These are phyloP conservation scores for Kodamaea sp. DNA, from an alignment of 1,139 yeast genomes.

Conservation along the genomic window DNA sequence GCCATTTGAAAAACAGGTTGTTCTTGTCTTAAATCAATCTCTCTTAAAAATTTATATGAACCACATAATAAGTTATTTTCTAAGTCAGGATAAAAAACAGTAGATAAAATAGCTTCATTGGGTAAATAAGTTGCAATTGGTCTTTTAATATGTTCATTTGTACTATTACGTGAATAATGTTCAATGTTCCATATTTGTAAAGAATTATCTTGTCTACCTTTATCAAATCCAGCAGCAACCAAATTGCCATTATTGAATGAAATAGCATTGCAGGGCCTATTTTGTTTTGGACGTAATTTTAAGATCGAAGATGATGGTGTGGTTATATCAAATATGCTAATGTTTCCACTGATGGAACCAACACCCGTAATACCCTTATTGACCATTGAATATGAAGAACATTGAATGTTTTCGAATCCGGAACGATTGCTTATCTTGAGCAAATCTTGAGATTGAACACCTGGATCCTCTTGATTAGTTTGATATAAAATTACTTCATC, in stretches of 20 bases:
- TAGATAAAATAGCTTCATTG: conserved; percentile 70
- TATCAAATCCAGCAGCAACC: conserved; percentile 77
- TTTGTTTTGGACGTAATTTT: conserved; percentile 59
- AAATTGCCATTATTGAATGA: conserved; percentile 64
- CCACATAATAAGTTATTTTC: conserved; percentile 64
- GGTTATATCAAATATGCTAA: conserved; percentile 60
- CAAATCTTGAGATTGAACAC: conserved; percentile 36
- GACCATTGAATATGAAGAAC: conserved; percentile 60
- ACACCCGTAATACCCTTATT: conserved; percentile 63
- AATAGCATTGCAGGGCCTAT: conserved; percentile 71
- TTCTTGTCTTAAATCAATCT: conserved; percentile 70
- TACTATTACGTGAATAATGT: conserved; percentile 43
- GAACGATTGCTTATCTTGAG: conserved; percentile 48
- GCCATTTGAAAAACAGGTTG: conserved; percentile 72
- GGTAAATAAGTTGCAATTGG: conserved; percentile 63
- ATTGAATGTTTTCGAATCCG: conserved; percentile 71
- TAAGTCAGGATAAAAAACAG: conserved; percentile 62
- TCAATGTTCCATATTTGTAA: conserved; percentile 81
- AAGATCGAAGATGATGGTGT: conserved; percentile 35
- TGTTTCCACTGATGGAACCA: conserved; percentile 70
- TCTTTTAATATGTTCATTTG: conserved; percentile 44
- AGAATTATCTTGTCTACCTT: conserved; percentile 74
- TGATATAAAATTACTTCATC: conserved; percentile 64
- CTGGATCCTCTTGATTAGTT: conserved; percentile 43
- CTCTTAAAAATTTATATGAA: conserved; percentile 72